Percentiles rank a stretch among this genome's conserved stretches.
phyloP scores from a whole-genome alignment of 768 basidiomycete species.

The Podaxis carcinomalis region DNA sequence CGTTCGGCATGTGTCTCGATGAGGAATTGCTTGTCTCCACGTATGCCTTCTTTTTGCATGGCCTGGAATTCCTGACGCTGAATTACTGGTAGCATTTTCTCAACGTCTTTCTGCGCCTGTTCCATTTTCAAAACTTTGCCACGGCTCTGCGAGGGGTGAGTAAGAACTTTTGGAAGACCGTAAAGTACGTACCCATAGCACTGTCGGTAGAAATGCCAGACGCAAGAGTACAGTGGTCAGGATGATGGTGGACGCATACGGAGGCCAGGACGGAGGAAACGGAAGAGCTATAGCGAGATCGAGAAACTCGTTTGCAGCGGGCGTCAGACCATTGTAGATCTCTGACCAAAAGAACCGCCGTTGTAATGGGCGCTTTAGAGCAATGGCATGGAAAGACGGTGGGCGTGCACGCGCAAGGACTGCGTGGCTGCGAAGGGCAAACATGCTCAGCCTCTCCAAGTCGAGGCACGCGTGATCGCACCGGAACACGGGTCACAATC shows the following conservation, averaged over 20 bases:
- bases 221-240: slow-evolving; percentile 60
- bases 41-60: slow-evolving; percentile 54
- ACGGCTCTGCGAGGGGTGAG: slow-evolving; percentile 43
- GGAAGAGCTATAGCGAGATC: slow-evolving; percentile 77
- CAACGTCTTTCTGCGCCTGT: slow-evolving; percentile 51
- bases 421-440: slow-evolving; percentile 12
- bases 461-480: slow-evolving; percentile 1
- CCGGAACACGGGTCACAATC: not conserved
- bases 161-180: not conserved
- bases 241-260: slow-evolving; percentile 75
- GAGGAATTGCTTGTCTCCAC: slow-evolving; percentile 50
- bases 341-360: slow-evolving; percentile 6
- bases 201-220: slow-evolving; percentile 60
- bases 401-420: slow-evolving; percentile 3
- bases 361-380: not conserved
- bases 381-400: not conserved
- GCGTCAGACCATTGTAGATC: slow-evolving; percentile 25
- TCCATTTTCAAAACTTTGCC: slow-evolving; percentile 56
- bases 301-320: slow-evolving; percentile 58
- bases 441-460: not conserved
- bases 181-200: slow-evolving; percentile 62
- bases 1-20: slow-evolving; percentile 44
- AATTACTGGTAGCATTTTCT: slow-evolving; percentile 40
- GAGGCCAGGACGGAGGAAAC: slow-evolving; percentile 59
- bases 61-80: slow-evolving; percentile 38